A percentile compares a stretch with the other conserved stretches of the same genome.
These are phyloP conservation scores for Thielaviopsis populi DNA, from an alignment of 2,329 filamentous ascomycete species.

Conservation along the genomic window DNA sequence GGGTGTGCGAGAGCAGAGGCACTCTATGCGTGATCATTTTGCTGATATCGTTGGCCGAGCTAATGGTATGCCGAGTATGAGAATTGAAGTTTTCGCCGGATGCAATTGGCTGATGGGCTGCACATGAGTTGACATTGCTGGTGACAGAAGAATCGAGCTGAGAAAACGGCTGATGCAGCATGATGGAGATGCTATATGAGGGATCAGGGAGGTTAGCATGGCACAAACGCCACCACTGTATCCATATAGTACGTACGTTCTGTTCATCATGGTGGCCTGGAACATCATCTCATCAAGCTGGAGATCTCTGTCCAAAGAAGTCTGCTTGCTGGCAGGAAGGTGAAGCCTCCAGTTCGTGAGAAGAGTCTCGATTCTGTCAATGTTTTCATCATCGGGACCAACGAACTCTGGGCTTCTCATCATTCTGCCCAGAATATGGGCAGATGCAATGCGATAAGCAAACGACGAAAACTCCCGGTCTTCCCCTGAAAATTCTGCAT, in stretches of 20 bases:
- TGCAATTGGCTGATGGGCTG: conserved; percentile 39
- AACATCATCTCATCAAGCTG: conserved; percentile 81
- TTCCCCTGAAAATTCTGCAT: conserved; percentile 55
- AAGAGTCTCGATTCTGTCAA: conserved; percentile 36
- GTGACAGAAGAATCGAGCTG: conserved; percentile 51
- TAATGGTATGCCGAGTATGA: conserved; percentile 68
- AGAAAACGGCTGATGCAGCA: conserved; percentile 66
- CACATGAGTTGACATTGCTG: conserved; percentile 48
- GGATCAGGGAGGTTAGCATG: background rate
- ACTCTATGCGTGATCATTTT: conserved; percentile 60
- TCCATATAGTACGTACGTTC: conserved; percentile 30
- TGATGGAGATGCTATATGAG: conserved; percentile 42
- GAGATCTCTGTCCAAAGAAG: conserved; percentile 53
- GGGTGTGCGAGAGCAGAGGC: conserved; percentile 57
- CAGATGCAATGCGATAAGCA: conserved; percentile 68
- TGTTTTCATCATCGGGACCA: conserved; percentile 38
- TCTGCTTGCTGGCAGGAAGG: conserved; percentile 55
- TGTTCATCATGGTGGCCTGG: conserved; percentile 68
- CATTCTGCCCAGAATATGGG: conserved; percentile 62
- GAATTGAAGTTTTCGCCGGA: conserved; percentile 40
- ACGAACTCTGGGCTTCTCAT: conserved; percentile 42
- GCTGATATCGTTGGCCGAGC: conserved; percentile 63
- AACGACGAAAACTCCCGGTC: conserved; percentile 66
- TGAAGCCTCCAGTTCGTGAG: conserved; percentile 65
- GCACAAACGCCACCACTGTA: background rate